Evolutionary conservation across 257 asterid genomes (phyloP).

Genomic region (Mentha longifolia): DNA sequence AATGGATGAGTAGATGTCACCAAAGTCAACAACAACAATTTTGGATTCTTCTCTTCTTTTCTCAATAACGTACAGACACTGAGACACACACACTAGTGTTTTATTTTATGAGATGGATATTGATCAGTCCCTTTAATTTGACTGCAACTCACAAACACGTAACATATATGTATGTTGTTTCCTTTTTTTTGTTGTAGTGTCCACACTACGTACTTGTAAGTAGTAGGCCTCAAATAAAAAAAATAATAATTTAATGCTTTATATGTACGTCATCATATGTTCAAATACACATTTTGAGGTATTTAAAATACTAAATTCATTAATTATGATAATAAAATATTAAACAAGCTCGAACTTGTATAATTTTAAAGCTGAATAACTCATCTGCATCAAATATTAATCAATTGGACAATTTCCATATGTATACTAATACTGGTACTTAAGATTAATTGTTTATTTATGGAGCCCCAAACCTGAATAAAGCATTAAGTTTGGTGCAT

Average conservation of each 20-base stretch:
- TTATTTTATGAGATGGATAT: conserved; percentile 20
- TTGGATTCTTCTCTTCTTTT: conserved; percentile 17
- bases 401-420: not conserved
- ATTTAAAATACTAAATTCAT: too few species aligned
- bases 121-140: conserved; percentile 34
- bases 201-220: too few species aligned
- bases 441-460: not conserved
- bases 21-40: conserved; percentile 34
- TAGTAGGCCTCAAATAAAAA: not conserved
- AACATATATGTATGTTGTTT: too few species aligned
- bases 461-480: conserved; percentile 31
- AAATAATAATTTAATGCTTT: not conserved
- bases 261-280: too few species aligned
- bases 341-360: too few species aligned
- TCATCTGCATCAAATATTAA: too few species aligned
- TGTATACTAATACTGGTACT: not conserved
- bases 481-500: not conserved
- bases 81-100: conserved; percentile 2
- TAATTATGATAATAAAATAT: too few species aligned
- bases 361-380: too few species aligned
- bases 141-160: conserved; percentile 16
- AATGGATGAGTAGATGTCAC: conserved; percentile 17
- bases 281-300: too few species aligned
- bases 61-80: too few species aligned
- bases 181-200: too few species aligned